A percentile compares a stretch with the other conserved stretches of the same genome.
Evolutionary conservation across 345 rosid species (phyloP).

Genomic region (Stellera chamaejasme): DNA sequence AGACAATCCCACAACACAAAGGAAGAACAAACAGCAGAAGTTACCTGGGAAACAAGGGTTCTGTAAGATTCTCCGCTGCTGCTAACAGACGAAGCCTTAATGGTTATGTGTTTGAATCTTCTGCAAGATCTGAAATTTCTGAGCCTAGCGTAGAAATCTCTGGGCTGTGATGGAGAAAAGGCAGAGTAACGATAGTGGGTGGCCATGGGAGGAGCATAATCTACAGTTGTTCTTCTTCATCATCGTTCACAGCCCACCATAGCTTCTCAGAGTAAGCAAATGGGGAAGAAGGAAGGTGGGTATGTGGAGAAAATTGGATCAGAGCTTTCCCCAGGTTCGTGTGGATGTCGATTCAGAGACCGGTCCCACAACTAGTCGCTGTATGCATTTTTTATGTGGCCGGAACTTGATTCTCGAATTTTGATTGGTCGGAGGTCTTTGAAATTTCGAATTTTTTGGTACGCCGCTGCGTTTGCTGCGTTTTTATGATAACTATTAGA

Average conservation of each 20-base stretch:
- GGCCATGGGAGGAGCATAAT: slow-evolving; percentile 75
- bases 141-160: slow-evolving; percentile 11
- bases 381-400: slow-evolving; percentile 7
- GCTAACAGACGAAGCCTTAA: slow-evolving; percentile 22
- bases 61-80: slow-evolving; percentile 30
- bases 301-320: slow-evolving; percentile 25
- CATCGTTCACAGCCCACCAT: slow-evolving; percentile 40
- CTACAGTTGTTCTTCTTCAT: slow-evolving; percentile 29
- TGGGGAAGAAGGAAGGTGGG: slow-evolving; percentile 8
- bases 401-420: not conserved
- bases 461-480: slow-evolving; percentile 9
- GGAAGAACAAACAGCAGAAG: not conserved
- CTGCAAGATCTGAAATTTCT: slow-evolving; percentile 12
- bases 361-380: slow-evolving; percentile 25
- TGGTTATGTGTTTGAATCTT: slow-evolving; percentile 15
- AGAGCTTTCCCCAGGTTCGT: slow-evolving; percentile 9
- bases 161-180: slow-evolving; percentile 23
- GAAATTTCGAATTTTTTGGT: slow-evolving; percentile 10
- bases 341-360: slow-evolving; percentile 16
- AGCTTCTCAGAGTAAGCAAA: slow-evolving; percentile 8
- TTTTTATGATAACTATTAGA: slow-evolving; percentile 16
- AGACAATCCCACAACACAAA: not conserved
- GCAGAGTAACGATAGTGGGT: slow-evolving; percentile 32
- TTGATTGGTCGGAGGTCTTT: slow-evolving; percentile 16
- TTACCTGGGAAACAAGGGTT: slow-evolving; percentile 67